Base-by-base conservation (phyloP, 2,329 filamentous ascomycete genomes). In the Aspergillus felis region DNA sequence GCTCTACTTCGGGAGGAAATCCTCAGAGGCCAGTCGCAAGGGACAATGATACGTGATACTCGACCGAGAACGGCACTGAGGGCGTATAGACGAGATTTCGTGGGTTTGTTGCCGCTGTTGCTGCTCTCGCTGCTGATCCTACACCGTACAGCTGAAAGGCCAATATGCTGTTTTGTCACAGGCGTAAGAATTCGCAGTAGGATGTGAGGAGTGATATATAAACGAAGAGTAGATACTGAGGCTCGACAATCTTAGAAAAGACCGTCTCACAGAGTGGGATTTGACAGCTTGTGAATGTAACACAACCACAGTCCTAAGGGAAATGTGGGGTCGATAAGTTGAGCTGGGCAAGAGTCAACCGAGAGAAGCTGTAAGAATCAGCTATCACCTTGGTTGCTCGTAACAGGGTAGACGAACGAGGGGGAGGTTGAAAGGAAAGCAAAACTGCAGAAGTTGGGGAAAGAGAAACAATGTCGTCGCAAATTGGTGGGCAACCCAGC, bases 141-240 rank as follows among this genome's bases (percentile, higher is more conserved):
- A 48, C 17, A 48, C 46, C 58, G 59, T 55, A 60, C 53, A 59
- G 54, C 58, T 55, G 51, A 25, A 52, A 52, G 41, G 50, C 46
- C 38, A 50, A 32, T 41, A 47, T 44, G 48, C 54, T 27, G 27
- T 49, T 56, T 56, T 56, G 58, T 52, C 53, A 58, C 54, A 28
- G 58, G 46, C 57, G 32, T n/a, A 57, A 54, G 27, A 27, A 20
- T 50, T 53, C 41, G 49, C 22, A 54, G 56, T 51, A 59, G 50
- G 24, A 51, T 42, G 53, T 51, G 57, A 57, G 55, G 53, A 55
- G 58, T 60, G 53, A 52, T 60, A 55, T 59, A 50, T 58, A 58
- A 35, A 60, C 48, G 32, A 58, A 53, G 48, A 38, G 51, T 44
- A 57, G 29, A 46, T 6, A 46, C 42, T 46, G 42, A 46, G 42